A percentile compares a stretch with the other conserved stretches of the same genome.
Conservation (phyloP, 495 filamentous ascomycete species). For the Penicillium tannophilum region DNA sequence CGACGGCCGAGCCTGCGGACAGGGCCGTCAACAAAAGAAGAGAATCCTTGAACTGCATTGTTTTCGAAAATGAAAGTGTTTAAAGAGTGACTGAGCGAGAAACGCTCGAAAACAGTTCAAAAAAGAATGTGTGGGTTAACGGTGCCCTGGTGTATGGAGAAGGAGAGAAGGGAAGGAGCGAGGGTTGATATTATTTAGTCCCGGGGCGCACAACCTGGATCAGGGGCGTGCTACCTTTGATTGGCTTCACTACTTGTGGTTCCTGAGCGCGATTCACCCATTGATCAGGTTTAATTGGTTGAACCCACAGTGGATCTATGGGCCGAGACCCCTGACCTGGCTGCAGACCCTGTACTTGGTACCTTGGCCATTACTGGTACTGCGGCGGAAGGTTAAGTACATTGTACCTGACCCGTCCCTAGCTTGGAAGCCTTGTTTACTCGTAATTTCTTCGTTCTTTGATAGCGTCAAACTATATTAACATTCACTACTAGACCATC, state of each 20-base stretch:
- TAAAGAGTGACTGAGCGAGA: slow-evolving; percentile 35
- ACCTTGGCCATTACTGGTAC: background rate
- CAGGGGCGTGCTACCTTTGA: slow-evolving; percentile 8
- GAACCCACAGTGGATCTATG: background rate
- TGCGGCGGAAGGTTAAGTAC: background rate
- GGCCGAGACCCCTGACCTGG: slow-evolving; percentile 3
- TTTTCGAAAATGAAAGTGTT: slow-evolving; percentile 21
- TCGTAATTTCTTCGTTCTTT: background rate
- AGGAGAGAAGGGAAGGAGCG: slow-evolving; percentile 20
- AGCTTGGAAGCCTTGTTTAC: background rate
- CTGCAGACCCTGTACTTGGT: background rate
- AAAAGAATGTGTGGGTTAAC: slow-evolving; percentile 30
- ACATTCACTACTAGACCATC: background rate
- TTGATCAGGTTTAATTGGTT: slow-evolving; percentile 10
- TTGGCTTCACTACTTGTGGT: slow-evolving; percentile 17
- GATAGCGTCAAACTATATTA: background rate
- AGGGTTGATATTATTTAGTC: slow-evolving; percentile 17
- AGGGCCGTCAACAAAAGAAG: slow-evolving; percentile 41
- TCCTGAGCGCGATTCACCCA: slow-evolving; percentile 13
- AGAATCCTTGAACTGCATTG: slow-evolving; percentile 49
- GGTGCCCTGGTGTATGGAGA: slow-evolving; percentile 17
- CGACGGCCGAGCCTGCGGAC: slow-evolving; percentile 45
- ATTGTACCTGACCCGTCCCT: background rate
- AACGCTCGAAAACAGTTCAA: slow-evolving; percentile 24
- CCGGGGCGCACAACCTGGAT: background rate